Percentiles rank a stretch among this genome's conserved stretches.
phyloP scores from a whole-genome alignment of 768 basidiomycete species.

The Hericium rajendrae region DNA sequence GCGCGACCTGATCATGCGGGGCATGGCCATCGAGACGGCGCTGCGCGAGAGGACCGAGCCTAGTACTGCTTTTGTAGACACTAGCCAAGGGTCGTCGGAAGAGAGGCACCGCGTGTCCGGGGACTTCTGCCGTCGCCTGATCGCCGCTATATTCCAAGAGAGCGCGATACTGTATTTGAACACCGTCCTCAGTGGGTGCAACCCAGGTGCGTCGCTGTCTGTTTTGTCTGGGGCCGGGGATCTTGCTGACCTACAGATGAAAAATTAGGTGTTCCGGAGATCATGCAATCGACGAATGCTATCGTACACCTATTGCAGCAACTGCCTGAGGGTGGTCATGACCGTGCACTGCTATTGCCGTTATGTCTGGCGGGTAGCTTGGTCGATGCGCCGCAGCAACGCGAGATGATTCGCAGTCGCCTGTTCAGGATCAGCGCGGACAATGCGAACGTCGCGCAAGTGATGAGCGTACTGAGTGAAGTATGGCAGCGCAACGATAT shows the following conservation, averaged over 20 bases:
- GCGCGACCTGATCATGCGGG: conserved; percentile 67
- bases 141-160: conserved; percentile 12
- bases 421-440: conserved; percentile 4
- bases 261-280: conserved; percentile 13
- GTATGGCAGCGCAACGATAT: conserved; percentile 12
- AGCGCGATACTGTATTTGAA: conserved; percentile 13
- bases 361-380: conserved; percentile 9
- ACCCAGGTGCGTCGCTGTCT: conserved; percentile 8
- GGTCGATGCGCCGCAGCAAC: conserved; percentile 6
- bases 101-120: background rate
- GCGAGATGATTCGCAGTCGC: conserved; percentile 8
- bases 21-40: conserved; percentile 59
- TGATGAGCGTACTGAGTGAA: conserved; percentile 8
- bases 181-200: conserved; percentile 12
- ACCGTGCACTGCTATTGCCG: conserved; percentile 11
- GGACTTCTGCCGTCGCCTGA: conserved; percentile 10
- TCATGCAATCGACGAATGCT: conserved; percentile 6
- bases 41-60: conserved; percentile 36
- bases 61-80: conserved; percentile 14
- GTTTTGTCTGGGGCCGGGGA: background rate
- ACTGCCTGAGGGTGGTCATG: conserved; percentile 8
- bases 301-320: conserved; percentile 10
- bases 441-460: conserved; percentile 10
- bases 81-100: background rate
- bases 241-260: conserved; percentile 3